Conservation (phyloP, 768 basidiomycete species). For the Lactarius quietus region DNA sequence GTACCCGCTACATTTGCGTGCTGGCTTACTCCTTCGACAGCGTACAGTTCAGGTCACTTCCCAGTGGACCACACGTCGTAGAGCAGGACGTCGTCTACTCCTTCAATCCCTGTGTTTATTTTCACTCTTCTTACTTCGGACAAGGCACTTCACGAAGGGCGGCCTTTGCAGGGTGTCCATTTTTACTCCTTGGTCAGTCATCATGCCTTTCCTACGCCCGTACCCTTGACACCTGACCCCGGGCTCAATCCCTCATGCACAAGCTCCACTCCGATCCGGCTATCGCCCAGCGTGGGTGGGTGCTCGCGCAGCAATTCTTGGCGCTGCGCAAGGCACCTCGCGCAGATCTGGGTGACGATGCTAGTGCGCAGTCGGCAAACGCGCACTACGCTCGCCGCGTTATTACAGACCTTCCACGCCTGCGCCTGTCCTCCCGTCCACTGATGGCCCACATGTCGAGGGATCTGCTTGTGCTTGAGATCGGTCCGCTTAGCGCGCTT, state of each 20-base stretch:
- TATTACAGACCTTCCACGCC: conserved; percentile 60
- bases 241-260: conserved; percentile 55
- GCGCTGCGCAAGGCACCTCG: conserved; percentile 53
- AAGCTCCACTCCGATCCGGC: conserved; percentile 50
- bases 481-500: conserved; percentile 66
- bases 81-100: too few species aligned
- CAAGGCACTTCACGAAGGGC: too few species aligned
- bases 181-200: too few species aligned
- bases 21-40: conserved; percentile 67
- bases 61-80: too few species aligned
- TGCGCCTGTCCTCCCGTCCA: conserved; percentile 13
- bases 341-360: conserved; percentile 50
- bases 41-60: too few species aligned
- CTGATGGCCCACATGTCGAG: conserved; percentile 2
- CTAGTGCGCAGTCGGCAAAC: conserved; percentile 34
- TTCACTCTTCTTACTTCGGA: too few species aligned
- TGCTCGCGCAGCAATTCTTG: conserved; percentile 59
- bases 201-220: too few species aligned
- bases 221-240: conserved; percentile 68
- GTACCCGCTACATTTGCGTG: conserved; percentile 34
- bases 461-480: too few species aligned
- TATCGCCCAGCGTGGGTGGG: conserved; percentile 42
- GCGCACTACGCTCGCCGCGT: conserved; percentile 48
- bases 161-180: too few species aligned
- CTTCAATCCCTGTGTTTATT: too few species aligned